Evolutionary conservation across 2,329 filamentous ascomycete species (phyloP).

Genomic region (Exutisphaerella laricina): DNA sequence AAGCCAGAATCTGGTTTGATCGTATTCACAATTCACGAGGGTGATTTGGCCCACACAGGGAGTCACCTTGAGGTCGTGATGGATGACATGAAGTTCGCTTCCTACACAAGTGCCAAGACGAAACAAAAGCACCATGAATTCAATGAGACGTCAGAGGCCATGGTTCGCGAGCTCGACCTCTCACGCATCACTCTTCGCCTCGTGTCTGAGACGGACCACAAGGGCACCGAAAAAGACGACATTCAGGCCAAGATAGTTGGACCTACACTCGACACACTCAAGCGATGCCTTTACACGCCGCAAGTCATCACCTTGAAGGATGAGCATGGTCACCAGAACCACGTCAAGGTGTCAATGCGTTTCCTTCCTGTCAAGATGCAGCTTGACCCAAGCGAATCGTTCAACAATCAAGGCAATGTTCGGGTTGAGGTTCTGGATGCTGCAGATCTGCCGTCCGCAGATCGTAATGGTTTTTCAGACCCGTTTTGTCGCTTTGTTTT

Average conservation of each 20-base stretch:
- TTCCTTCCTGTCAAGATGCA: conserved; percentile 93
- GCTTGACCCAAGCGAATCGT: conserved; percentile 89
- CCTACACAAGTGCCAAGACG: conserved; percentile 75
- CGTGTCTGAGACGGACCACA: conserved; percentile 70
- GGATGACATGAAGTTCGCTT: conserved; percentile 89
- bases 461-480: conserved; percentile 94
- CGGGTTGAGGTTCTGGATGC: conserved; percentile 91
- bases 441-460: conserved; percentile 80
- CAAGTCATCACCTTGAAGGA: conserved; percentile 75
- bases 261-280: conserved; percentile 78
- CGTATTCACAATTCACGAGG: conserved; percentile 91
- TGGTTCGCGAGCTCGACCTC: conserved; percentile 95
- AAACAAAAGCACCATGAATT: conserved; percentile 65
- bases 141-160: conserved; percentile 88
- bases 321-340: conserved; percentile 68
- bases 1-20: conserved; percentile 74
- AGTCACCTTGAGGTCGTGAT: conserved; percentile 82
- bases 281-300: conserved; percentile 78
- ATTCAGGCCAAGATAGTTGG: conserved; percentile 77
- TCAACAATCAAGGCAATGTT: conserved; percentile 97
- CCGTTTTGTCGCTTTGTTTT: conserved; percentile 94
- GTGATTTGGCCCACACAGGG: conserved; percentile 69
- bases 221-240: conserved; percentile 63
- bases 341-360: conserved; percentile 84
- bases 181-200: conserved; percentile 86